Evolutionary conservation across 371 early-diverging fungal species (phyloP), one percentile per base, ranked within the genome.

Genomic region (Rhizopus sp.): DNA sequence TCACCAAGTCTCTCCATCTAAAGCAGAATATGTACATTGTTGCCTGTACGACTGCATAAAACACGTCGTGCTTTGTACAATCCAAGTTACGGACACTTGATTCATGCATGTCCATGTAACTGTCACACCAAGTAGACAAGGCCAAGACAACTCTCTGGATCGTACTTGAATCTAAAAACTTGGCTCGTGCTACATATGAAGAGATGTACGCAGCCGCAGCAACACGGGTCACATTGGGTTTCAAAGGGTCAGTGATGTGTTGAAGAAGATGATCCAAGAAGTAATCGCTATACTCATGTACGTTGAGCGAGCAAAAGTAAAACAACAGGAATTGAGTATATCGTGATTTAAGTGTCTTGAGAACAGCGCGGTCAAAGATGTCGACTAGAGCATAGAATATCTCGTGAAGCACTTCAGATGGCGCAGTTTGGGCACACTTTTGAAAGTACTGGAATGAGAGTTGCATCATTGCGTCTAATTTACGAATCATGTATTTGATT

Each of bases 301-400:
- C 51, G 50, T 88, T 80, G 29, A 89, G 63, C 3, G 93, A 88
- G 46, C 88, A 84, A 44, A 84, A 75, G 71, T 93, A 93, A 63
- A 97, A 98, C 40, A 93, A 57, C 23, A 96, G 60, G 61, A 97
- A 97, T 66, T 98, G 98, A 0, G 93, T 90, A 75, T 93, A 93
- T 9, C 96, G 85, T 30, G 93, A 92, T 59, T 90, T 91, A 69
- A 93, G 85, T 0, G 96, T 97, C 9, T 90, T 89, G 44, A 97
- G 71, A 33, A 97, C 79, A 9, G 84, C 75, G 41, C 84, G 73
- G 55, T 92, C 91, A 67, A 97, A 98, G 29, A 93, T 82, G 31
- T 82, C 82, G 29, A 96, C 68, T 15, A 94, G 64, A 7, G 74
- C 68, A 38, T 78, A 53, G 64, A 87, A 93, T 8, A 90, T 66